Evolutionary conservation across 768 basidiomycete species (phyloP).

Genomic region (Tricholoma hemisulphureum): DNA sequence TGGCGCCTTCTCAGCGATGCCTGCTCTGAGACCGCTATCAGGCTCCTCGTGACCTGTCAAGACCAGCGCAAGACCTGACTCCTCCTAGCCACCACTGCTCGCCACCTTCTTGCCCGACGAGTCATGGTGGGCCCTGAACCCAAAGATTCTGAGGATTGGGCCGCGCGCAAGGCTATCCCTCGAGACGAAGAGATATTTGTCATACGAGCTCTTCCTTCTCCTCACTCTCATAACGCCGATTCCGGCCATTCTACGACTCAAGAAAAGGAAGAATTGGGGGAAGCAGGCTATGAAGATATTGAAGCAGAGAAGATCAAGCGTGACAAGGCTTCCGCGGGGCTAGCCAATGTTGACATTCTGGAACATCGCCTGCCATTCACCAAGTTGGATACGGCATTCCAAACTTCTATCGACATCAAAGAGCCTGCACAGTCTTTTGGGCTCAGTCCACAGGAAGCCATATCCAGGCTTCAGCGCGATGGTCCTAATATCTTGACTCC

Average conservation of each 20-base stretch:
- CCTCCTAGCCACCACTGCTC: not conserved
- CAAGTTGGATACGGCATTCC: slow-evolving; percentile 39
- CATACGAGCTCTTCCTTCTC: slow-evolving; percentile 51
- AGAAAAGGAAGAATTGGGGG: slow-evolving; percentile 64
- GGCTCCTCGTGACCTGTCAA: not conserved
- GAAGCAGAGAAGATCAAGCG: slow-evolving; percentile 42
- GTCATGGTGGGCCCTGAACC: slow-evolving; percentile 19
- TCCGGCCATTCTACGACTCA: slow-evolving; percentile 64
- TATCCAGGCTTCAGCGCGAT: slow-evolving; percentile 50
- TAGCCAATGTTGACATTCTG: slow-evolving; percentile 52
- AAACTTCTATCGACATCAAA: slow-evolving; percentile 51
- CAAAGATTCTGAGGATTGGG: slow-evolving; percentile 14
- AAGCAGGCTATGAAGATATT: slow-evolving; percentile 67
- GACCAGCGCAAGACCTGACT: not conserved
- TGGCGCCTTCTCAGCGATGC: slow-evolving; percentile 6
- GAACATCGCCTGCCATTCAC: slow-evolving; percentile 52
- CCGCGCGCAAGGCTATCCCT: slow-evolving; percentile 3
- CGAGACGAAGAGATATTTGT: slow-evolving; percentile 34
- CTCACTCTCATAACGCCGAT: slow-evolving; percentile 30
- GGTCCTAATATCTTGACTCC: slow-evolving; percentile 66
- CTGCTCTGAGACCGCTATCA: not conserved
- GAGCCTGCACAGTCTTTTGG: slow-evolving; percentile 52
- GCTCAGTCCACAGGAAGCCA: slow-evolving; percentile 52
- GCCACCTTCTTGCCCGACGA: not conserved
- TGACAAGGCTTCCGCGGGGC: slow-evolving; percentile 21